phyloP scores from a whole-genome alignment of 495 filamentous ascomycete genomes.

The Niebla homalea region DNA sequence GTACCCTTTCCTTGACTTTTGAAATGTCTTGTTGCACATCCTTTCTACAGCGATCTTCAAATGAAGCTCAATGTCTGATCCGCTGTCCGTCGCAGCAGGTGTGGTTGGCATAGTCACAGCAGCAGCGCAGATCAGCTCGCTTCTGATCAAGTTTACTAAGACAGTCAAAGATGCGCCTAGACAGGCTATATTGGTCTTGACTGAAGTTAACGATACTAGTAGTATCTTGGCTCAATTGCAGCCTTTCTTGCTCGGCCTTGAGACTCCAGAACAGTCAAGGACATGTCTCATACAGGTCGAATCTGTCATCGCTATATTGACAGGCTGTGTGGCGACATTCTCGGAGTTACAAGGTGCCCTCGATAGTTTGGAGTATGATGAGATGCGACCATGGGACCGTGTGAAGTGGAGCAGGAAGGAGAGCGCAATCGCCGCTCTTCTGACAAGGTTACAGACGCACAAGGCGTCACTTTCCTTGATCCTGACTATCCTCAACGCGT shows the following conservation, averaged over 20 bases:
- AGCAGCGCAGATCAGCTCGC: slow-evolving; percentile 5
- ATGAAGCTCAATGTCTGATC: slow-evolving; percentile 7
- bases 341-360: slow-evolving; percentile 6
- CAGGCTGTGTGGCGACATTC: slow-evolving; percentile 8
- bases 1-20: too few species aligned
- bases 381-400: slow-evolving; percentile 1
- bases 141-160: slow-evolving; percentile 5
- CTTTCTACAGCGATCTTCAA: too few species aligned
- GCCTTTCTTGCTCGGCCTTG: slow-evolving; percentile 1
- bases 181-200: slow-evolving; percentile 2
- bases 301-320: slow-evolving; percentile 1
- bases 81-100: slow-evolving; percentile 8
- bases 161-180: slow-evolving; percentile 2
- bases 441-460: slow-evolving; percentile 6
- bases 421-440: not conserved
- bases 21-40: too few species aligned
- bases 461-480: slow-evolving; percentile 10
- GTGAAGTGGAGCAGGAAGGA: slow-evolving; percentile 7
- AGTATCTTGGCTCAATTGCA: slow-evolving; percentile 1
- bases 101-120: slow-evolving; percentile 6
- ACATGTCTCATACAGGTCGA: slow-evolving; percentile 7
- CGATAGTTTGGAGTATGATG: slow-evolving; percentile 1
- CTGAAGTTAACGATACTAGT: slow-evolving; percentile 6
- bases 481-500: slow-evolving; percentile 5
- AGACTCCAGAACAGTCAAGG: not conserved